Evolutionary conservation across 2,329 filamentous ascomycete genomes (phyloP).

Genomic region (Cladosporium sp.): DNA sequence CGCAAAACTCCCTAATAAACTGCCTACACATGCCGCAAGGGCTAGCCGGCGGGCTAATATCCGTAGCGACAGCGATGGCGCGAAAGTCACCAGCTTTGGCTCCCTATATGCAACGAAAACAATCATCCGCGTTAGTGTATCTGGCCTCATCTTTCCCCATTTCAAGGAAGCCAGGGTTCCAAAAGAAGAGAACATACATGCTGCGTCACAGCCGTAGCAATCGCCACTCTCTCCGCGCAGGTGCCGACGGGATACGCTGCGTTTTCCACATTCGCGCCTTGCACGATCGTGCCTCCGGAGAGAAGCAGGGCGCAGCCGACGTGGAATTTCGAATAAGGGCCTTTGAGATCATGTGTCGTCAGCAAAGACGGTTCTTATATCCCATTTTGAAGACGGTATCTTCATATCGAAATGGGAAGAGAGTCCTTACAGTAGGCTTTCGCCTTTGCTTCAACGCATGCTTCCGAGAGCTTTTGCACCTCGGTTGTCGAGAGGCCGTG

Average conservation of each 20-base stretch:
- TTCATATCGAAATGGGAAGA: too few relatives aligned
- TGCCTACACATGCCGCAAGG: conserved; percentile 97
- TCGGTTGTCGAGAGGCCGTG: conserved; percentile 57
- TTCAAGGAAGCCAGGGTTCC: not conserved
- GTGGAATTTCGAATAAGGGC: conserved; percentile 84
- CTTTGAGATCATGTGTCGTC: conserved; percentile 37
- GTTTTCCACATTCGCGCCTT: conserved; percentile 88
- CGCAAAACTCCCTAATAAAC: conserved; percentile 54
- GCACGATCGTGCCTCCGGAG: conserved; percentile 44
- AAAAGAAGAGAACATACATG: conserved; percentile 7
- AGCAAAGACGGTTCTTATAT: not conserved
- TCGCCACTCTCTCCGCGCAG: conserved; percentile 87
- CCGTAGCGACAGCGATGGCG: conserved; percentile 80
- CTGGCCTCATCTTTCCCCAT: not conserved
- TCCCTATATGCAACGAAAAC: too few relatives aligned
- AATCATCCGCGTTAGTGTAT: not conserved
- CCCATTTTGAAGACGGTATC: not conserved
- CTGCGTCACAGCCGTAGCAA: conserved; percentile 68
- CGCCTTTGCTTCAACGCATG: conserved; percentile 66
- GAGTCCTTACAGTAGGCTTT: conserved; percentile 68
- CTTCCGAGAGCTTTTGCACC: conserved; percentile 57
- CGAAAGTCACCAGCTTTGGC: conserved; percentile 54
- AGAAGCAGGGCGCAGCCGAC: conserved; percentile 79
- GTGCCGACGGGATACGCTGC: conserved; percentile 90
- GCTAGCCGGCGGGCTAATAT: conserved; percentile 46